Percentiles rank a stretch among this genome's conserved stretches.
Evolutionary conservation across 2,329 filamentous ascomycete species (phyloP).

Genomic region (Ceratocystis variospora): DNA sequence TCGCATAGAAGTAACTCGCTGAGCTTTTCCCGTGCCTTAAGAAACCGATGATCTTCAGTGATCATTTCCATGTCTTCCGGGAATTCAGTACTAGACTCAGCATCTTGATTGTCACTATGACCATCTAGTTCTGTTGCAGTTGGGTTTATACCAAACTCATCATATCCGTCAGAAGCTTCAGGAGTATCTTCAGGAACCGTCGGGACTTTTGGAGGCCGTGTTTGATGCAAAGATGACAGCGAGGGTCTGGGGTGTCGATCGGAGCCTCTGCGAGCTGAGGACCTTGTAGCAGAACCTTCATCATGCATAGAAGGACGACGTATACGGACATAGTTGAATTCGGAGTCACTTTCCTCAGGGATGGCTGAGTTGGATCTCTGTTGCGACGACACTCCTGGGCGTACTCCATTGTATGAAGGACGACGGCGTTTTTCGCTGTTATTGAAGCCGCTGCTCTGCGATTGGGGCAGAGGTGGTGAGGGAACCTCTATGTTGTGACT

Average conservation of each 20-base stretch:
- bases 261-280: background rate
- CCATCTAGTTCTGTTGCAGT: constrained; percentile 9
- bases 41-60: background rate
- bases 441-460: background rate
- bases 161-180: constrained; percentile 2
- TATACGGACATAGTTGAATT: background rate
- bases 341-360: constrained; percentile 8
- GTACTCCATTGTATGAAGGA: constrained; percentile 6
- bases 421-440: constrained; percentile 11
- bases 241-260: background rate
- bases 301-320: constrained; percentile 5
- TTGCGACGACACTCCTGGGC: constrained; percentile 8
- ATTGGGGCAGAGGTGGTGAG: constrained; percentile 1
- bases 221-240: background rate
- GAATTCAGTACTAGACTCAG: background rate
- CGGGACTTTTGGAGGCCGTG: constrained; percentile 1
- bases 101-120: constrained; percentile 4
- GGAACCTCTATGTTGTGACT: background rate
- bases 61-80: constrained; percentile 13
- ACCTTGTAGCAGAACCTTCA: background rate
- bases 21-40: constrained; percentile 6
- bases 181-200: background rate
- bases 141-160: background rate
- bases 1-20: background rate
- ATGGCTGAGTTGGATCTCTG: constrained; percentile 12